Evolutionary conservation across 2,329 filamentous ascomycete genomes (phyloP), one percentile per base, ranked within the genome.

Genomic region (Clonostachys chloroleuca): DNA sequence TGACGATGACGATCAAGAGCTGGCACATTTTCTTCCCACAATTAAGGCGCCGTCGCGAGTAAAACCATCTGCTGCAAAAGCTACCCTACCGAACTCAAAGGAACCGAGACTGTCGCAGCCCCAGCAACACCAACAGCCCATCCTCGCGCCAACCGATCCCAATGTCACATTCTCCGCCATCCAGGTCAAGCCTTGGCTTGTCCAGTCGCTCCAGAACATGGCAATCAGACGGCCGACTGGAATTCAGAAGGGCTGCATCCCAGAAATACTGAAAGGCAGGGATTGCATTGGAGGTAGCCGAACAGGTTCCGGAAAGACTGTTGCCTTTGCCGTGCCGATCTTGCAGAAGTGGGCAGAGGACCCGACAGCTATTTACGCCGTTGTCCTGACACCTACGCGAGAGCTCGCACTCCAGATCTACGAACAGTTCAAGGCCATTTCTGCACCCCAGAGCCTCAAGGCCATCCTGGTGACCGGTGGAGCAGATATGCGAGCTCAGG

Each of bases 231-330:
- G 86, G 48, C 94, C 94, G 0, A 99, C 94, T 0, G 86, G 87
- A 14, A 97, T 99, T 73, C 94, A 99, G 59, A 89, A 87, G 59
- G 86, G 84, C 45, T 95, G 89, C 62, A 97, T 99, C 59, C 92
- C 92, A 2, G 87, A 94, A 63, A 96, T 97, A 50, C 66, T 99
- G 34, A 86, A 89, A 56, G 94, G 94, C 6, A 80, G 88, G 57
- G 92, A 99, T 68, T 96, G 91, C 62, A 96, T 99, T 57, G 94
- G 94, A 61, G 92, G 92, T 36, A 95, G 89, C 61, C 80, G 91
- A 52, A 99, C 94, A 0, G 94, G 94, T 74, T 96, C 92, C 12
- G 94, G 94, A 69, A 99, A 99, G 73, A 99, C 94, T 5, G 85
- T 97, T 40, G 92, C 94, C 2, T 99, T 99, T 66, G 89, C 92